Base-by-base conservation (phyloP, 805 yeast genomes). In the Saccharomyces paradoxus region DNA sequence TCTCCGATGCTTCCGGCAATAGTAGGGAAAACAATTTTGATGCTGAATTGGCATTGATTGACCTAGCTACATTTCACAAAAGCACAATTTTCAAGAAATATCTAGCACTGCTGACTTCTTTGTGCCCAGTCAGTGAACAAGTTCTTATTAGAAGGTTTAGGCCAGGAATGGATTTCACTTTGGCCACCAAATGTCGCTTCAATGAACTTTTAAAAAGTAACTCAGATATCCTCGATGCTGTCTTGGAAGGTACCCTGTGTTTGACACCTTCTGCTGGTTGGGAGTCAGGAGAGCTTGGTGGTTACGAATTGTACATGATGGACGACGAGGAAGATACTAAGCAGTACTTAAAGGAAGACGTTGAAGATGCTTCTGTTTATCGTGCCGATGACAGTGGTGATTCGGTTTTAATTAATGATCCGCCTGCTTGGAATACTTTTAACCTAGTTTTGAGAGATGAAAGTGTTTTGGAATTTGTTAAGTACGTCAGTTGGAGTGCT, bases 101-200 rank as follows among this genome's bases (percentile, higher is more conserved):
- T 86, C 67, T 94, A 49, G 71, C 74, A 22, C 55, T 72, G 2
- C 67, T 91, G 2, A 86, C 97, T 0, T 79, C 82, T 14, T 64
- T 89, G 53, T 69, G 79, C 2, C 82, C 86, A 8, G 72, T 82
- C 2, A 78, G 84, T 50, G 87, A 86, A 58, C 88, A 86, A 60
- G 73, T 87, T 1, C 66, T 91, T 27, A 79, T 88, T 7, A 79
- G 99, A 64, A 77, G 97, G 58, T 94, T 94, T 73, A 81, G 99
- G 63, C 99, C 97, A 1, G 99, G 98, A 2, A 84, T 81, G 29
- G 99, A 94, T 69, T 94, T 88, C 70, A 91, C 92, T 2, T 73
- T 94, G 48, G 99, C 99, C 0, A 88, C 98, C 0, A 64, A 62
- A 27, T 71, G 75, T 12, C 71, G 71, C 28, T 75, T 75, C 41